These are phyloP conservation scores for Fusarium incarnatum DNA, from an alignment of 2,329 filamentous ascomycete species.

Conservation along the genomic window DNA sequence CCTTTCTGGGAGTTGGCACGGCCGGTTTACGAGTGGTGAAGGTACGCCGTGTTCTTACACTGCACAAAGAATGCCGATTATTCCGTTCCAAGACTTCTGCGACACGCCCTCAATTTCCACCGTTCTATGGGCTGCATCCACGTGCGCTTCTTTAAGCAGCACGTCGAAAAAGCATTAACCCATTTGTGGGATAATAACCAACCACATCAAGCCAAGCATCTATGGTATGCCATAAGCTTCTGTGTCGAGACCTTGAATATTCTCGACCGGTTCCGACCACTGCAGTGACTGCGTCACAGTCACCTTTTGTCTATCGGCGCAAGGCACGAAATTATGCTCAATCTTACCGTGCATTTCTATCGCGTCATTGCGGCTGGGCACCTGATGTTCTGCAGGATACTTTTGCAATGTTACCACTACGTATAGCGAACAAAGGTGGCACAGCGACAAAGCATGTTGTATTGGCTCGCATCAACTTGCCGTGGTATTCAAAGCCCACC, in stretches of 20 bases:
- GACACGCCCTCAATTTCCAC: constrained; percentile 46
- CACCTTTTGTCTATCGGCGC: constrained; percentile 28
- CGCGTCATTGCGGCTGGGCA: constrained; percentile 45
- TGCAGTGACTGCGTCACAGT: constrained; percentile 29
- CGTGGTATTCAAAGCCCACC: constrained; percentile 19
- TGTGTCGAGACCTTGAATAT: constrained; percentile 26
- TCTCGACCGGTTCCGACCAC: constrained; percentile 20
- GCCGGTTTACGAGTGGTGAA: constrained; percentile 29
- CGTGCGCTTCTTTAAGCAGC: constrained; percentile 38
- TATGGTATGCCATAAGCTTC: constrained; percentile 35
- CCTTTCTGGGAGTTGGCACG: constrained; percentile 39
- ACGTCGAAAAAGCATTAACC: constrained; percentile 39
- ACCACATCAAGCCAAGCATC: constrained; percentile 35
- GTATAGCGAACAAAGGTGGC: constrained; percentile 41
- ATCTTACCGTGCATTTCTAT: constrained; percentile 44
- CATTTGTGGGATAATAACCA: constrained; percentile 34
- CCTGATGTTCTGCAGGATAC: constrained; percentile 46
- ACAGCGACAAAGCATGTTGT: constrained; percentile 36
- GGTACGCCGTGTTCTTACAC: constrained; percentile 31
- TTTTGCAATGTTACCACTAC: constrained; percentile 39
- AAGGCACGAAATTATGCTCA: constrained; percentile 42
- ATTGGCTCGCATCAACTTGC: constrained; percentile 38
- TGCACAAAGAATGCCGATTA: constrained; percentile 43
- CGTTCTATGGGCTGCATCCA: constrained; percentile 41
- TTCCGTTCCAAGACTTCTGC: constrained; percentile 48